phyloP scores from a whole-genome alignment of 148 eudicot species.

The Vaccinium macrocarpon region DNA sequence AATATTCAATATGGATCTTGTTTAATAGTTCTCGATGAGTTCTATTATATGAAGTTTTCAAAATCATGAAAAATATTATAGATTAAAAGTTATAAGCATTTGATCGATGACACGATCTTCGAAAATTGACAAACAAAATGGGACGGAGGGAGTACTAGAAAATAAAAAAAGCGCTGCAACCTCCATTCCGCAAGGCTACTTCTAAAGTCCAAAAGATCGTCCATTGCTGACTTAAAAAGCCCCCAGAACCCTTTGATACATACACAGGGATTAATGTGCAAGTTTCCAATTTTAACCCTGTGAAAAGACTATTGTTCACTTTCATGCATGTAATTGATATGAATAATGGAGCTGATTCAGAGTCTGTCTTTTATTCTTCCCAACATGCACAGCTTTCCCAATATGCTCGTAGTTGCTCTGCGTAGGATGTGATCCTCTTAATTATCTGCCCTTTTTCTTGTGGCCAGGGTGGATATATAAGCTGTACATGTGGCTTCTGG shows the following conservation, averaged over 20 bases:
- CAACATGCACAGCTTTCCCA: neutral
- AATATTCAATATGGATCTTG: too few species aligned
- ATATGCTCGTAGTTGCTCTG: neutral
- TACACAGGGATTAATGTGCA: too few species aligned
- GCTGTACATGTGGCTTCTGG: conserved; percentile 91
- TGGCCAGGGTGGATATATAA: conserved; percentile 81
- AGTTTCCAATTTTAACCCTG: too few species aligned
- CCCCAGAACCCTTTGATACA: too few species aligned
- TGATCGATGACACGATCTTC: too few species aligned
- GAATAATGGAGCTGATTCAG: neutral
- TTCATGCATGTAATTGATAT: neutral
- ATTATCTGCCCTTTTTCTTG: neutral
- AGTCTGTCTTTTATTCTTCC: neutral
- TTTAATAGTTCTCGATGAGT: too few species aligned
- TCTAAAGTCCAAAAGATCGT: neutral
- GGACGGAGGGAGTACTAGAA: too few species aligned
- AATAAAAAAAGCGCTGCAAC: neutral
- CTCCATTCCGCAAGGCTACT: neutral
- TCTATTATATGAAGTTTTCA: too few species aligned
- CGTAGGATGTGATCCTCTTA: neutral
- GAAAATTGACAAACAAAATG: too few species aligned
- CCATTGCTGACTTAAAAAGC: neutral
- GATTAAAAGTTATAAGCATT: too few species aligned
- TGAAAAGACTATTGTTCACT: too few species aligned
- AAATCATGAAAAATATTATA: too few species aligned